Conservation (phyloP, 768 basidiomycete species). For the Tubosaeta sp. region DNA sequence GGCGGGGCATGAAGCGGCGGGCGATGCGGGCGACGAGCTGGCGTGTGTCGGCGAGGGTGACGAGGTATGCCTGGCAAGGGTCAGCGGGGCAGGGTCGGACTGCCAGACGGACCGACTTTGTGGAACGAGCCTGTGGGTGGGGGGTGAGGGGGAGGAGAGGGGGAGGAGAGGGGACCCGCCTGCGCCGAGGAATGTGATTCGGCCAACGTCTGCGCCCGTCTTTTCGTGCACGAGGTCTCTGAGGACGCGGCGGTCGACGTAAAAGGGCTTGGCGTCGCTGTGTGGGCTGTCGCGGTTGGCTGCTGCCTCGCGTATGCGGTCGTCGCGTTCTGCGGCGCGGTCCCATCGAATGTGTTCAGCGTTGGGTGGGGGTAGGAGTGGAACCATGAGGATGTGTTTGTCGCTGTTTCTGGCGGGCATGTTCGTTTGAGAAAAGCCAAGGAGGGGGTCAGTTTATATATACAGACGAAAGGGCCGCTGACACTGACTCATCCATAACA, state of each 20-base stretch:
- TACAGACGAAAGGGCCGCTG: neutral
- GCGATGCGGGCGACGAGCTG: conserved; percentile 77
- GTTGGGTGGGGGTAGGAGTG: conserved; percentile 8
- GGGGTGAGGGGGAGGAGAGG: neutral
- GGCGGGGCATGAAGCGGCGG: conserved; percentile 78
- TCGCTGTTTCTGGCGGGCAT: neutral
- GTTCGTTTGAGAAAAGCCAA: neutral
- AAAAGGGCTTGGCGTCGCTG: conserved; percentile 55
- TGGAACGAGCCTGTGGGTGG: conserved; percentile 71
- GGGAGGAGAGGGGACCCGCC: conserved; percentile 41
- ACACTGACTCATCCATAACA: neutral
- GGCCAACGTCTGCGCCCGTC: conserved; percentile 58
- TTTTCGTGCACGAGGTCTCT: conserved; percentile 76
- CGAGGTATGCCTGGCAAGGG: conserved; percentile 61
- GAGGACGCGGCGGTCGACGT: conserved; percentile 69
- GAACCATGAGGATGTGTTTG: conserved; percentile 11
- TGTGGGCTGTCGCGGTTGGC: conserved; percentile 52
- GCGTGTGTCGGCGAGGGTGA: conserved; percentile 57
- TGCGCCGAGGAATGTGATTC: conserved; percentile 70
- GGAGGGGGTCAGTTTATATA: neutral
- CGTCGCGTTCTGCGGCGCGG: conserved; percentile 69
- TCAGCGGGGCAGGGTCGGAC: conserved; percentile 1
- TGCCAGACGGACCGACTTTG: conserved; percentile 47
- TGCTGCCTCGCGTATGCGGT: conserved; percentile 58
- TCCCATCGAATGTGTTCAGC: conserved; percentile 50